Conservation (phyloP, 345 rosid species). For the Gossypium anomalum region DNA sequence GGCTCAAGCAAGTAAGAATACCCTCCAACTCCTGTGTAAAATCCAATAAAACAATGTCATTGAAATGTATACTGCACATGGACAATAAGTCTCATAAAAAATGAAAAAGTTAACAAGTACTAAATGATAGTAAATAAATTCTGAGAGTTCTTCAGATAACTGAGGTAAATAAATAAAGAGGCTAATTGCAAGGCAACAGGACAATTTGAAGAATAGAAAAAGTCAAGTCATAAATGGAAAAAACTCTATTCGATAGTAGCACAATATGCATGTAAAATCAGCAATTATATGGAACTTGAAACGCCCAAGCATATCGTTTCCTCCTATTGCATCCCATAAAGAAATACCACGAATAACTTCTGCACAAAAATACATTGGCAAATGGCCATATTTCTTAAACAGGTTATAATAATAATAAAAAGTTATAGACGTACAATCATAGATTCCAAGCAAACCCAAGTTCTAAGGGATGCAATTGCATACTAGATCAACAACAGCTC, state of each 20-base stretch:
- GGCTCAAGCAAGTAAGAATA: conserved; percentile 94
- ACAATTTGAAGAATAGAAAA: neutral
- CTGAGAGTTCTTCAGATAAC: neutral
- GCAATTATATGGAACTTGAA: neutral
- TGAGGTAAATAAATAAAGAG: neutral
- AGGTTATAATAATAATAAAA: neutral
- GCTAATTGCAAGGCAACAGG: neutral
- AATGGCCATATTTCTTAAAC: neutral
- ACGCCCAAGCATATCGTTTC: neutral
- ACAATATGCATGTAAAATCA: neutral
- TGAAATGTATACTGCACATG: neutral
- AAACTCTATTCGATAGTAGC: neutral
- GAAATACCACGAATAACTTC: neutral
- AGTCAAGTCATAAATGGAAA: neutral
- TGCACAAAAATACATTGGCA: neutral
- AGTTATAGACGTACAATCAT: neutral
- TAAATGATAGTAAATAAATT: neutral
- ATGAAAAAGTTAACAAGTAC: neutral
- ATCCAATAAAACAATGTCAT: neutral
- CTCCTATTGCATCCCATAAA: neutral
- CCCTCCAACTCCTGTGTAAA: conserved; percentile 65
- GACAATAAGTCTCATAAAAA: conserved; percentile 11
- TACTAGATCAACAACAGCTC: neutral
- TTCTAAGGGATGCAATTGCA: neutral
- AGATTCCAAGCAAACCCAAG: neutral